These are phyloP conservation scores for Thelephora ganbajun DNA, from an alignment of 768 basidiomycete species.

Conservation along the genomic window DNA sequence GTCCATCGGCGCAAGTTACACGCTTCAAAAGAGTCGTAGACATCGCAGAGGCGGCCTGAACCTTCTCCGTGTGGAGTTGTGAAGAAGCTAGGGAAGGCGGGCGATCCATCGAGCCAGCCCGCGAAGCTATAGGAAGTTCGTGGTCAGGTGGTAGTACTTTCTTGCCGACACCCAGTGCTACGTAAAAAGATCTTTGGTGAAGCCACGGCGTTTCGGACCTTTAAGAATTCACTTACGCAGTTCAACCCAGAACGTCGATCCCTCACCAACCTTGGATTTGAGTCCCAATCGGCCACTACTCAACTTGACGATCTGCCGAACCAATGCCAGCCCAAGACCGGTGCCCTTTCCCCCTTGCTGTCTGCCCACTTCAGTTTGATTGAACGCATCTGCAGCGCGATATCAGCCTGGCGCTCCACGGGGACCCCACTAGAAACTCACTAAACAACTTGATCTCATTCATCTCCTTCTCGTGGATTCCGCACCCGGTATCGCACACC, in stretches of 20 bases:
- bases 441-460: constrained; percentile 58
- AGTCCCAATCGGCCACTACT: constrained; percentile 32
- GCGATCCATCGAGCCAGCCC: no score
- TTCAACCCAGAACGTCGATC: constrained; percentile 86
- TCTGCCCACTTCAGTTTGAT: constrained; percentile 65
- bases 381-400: constrained; percentile 42
- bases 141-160: constrained; percentile 23
- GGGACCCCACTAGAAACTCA: constrained; percentile 19
- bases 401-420: neutral
- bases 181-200: constrained; percentile 3
- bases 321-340: constrained; percentile 38
- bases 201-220: neutral
- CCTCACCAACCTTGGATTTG: constrained; percentile 34
- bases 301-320: constrained; percentile 38
- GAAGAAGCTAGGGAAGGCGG: no score
- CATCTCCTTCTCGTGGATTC: constrained; percentile 54
- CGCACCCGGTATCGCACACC: constrained; percentile 62
- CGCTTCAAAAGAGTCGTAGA: neutral
- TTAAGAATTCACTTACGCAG: constrained; percentile 27
- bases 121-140: no score
- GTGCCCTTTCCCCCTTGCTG: constrained; percentile 53
- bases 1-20: neutral
- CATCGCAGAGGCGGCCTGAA: no score
- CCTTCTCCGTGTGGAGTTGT: no score
- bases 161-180: constrained; percentile 53